Evolutionary conservation across 805 yeast genomes (phyloP).

Genomic region (Kregervanrija delftensis): DNA sequence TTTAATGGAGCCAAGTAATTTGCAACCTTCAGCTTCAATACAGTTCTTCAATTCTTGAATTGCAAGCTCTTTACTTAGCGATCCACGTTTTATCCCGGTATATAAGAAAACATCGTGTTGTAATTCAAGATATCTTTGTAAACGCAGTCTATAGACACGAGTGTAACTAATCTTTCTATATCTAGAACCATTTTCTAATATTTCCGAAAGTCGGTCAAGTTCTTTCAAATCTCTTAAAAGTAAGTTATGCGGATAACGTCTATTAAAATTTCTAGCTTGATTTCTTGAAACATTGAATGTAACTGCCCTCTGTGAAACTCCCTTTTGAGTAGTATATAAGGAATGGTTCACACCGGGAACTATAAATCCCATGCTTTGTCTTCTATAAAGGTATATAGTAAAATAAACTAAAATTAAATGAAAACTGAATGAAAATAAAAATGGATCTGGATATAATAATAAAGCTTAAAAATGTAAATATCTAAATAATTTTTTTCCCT

Average conservation of each 20-base stretch:
- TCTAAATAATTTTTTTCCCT: too few relatives aligned
- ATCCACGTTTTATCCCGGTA: neutral
- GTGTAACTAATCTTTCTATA: too few relatives aligned
- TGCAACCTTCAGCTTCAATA: neutral
- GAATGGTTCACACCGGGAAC: slow-evolving; percentile 6
- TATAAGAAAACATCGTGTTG: slow-evolving; percentile 2
- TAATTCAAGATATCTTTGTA: neutral
- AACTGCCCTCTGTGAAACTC: neutral
- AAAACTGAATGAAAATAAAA: neutral
- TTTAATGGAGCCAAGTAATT: slow-evolving; percentile 2
- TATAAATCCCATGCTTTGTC: slow-evolving; percentile 7
- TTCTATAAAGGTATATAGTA: neutral
- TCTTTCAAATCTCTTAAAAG: neutral
- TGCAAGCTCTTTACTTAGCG: slow-evolving; percentile 6
- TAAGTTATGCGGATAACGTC: slow-evolving; percentile 4
- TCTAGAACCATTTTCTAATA: neutral
- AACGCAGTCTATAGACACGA: neutral
- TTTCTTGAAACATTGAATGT: slow-evolving; percentile 1
- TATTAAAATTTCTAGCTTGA: slow-evolving; percentile 4
- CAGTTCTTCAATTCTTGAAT: slow-evolving; percentile 4
- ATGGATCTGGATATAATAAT: too few relatives aligned
- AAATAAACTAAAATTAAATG: neutral
- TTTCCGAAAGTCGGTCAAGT: neutral
- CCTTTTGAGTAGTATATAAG: slow-evolving; percentile 3
- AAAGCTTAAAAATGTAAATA: neutral